Evolutionary conservation across 1,139 yeast genomes (phyloP).

Genomic region (Saccharomyces hybrid): DNA sequence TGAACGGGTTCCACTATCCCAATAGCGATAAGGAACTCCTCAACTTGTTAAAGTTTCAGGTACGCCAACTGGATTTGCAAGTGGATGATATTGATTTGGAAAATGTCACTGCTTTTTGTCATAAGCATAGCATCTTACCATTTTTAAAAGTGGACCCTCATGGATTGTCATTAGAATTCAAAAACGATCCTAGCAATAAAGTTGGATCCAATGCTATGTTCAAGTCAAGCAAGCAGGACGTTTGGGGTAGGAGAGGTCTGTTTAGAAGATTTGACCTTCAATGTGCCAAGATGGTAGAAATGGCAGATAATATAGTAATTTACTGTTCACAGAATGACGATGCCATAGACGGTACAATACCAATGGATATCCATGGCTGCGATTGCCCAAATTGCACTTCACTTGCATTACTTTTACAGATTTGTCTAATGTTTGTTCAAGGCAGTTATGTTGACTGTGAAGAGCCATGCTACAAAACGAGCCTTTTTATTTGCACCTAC

Average conservation of each 20-base stretch:
- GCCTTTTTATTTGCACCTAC: constrained; percentile 13
- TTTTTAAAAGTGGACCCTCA: neutral
- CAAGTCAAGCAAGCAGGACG: neutral
- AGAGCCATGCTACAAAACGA: constrained; percentile 13
- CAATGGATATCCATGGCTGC: constrained; percentile 2
- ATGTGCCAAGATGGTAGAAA: constrained; percentile 26
- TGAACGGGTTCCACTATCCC: neutral
- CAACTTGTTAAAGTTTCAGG: neutral
- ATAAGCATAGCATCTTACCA: neutral
- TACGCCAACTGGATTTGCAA: neutral
- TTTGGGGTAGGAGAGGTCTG: constrained; percentile 8
- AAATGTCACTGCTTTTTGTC: neutral
- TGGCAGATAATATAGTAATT: constrained; percentile 21
- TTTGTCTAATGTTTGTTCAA: constrained; percentile 17
- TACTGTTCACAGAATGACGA: constrained; percentile 17
- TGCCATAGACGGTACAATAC: neutral
- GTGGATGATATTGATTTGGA: neutral
- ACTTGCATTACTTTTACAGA: constrained; percentile 14
- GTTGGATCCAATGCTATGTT: neutral
- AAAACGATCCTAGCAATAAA: neutral
- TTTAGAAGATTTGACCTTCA: constrained; percentile 32
- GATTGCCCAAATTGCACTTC: constrained; percentile 16
- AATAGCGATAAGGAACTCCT: neutral
- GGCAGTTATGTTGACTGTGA: constrained; percentile 15
- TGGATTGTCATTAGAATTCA: neutral